phyloP scores from a whole-genome alignment of 2,329 filamentous ascomycete genomes.

The Chaetomium strumarium region DNA sequence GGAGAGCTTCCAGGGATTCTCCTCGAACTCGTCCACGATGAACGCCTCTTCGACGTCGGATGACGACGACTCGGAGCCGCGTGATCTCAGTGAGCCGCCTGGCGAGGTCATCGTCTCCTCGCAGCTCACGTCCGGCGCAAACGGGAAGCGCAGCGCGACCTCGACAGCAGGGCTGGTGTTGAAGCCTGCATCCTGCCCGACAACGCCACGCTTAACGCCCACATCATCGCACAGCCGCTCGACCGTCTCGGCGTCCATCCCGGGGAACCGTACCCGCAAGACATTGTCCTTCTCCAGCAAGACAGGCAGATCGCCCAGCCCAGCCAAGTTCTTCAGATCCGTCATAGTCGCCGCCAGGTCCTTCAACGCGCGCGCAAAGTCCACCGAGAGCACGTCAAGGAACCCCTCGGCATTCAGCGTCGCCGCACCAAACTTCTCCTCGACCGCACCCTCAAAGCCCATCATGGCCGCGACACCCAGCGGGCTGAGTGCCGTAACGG shows the following conservation, averaged over 20 bases:
- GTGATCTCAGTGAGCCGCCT: constrained; percentile 43
- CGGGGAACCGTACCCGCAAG: constrained; percentile 81
- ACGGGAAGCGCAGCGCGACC: constrained; percentile 78
- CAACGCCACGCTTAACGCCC: constrained; percentile 71
- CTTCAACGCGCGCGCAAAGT: constrained; percentile 82
- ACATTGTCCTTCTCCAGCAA: constrained; percentile 60
- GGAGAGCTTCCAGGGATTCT: constrained; percentile 42
- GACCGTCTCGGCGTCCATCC: constrained; percentile 77
- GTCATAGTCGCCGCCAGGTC: constrained; percentile 74
- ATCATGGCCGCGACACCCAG: constrained; percentile 48
- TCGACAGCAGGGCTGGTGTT: constrained; percentile 59
- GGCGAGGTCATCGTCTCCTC: constrained; percentile 40
- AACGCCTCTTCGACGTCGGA: constrained; percentile 37
- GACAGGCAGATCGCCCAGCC: constrained; percentile 78
- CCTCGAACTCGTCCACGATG: constrained; percentile 35
- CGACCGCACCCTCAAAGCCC: constrained; percentile 37
- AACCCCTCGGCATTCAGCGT: constrained; percentile 78
- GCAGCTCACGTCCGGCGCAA: constrained; percentile 54
- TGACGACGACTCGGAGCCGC: constrained; percentile 29
- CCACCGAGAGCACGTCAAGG: constrained; percentile 75
- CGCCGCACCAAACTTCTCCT: constrained; percentile 39
- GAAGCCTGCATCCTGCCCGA: constrained; percentile 73
- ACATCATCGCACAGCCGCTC: constrained; percentile 81
- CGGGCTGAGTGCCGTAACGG: constrained; percentile 79
- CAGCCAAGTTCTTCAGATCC: constrained; percentile 72